Conservation (phyloP, 495 filamentous ascomycete genomes). For the Schizothecium vesticola region DNA sequence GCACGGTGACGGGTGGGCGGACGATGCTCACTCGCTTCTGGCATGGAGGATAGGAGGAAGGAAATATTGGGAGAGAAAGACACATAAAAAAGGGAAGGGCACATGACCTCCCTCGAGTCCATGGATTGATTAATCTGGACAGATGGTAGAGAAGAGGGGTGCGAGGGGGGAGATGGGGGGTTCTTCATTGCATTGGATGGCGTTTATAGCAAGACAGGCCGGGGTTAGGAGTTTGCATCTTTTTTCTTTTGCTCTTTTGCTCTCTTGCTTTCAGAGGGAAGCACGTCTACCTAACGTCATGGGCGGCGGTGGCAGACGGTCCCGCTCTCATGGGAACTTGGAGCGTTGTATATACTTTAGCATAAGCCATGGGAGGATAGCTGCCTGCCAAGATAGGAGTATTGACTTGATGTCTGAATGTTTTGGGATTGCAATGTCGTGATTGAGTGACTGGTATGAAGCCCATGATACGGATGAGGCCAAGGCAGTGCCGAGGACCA, state of each 20-base stretch:
- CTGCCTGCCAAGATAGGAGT: background rate
- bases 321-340: background rate
- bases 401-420: background rate
- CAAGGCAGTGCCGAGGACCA: background rate
- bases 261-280: background rate
- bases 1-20: background rate
- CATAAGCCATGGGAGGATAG: background rate
- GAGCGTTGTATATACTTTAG: background rate
- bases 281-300: background rate
- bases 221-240: background rate
- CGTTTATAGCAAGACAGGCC: background rate
- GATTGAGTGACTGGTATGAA: background rate
- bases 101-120: no score
- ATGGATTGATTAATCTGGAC: no score
- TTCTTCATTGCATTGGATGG: background rate
- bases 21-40: no score
- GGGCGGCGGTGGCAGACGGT: background rate
- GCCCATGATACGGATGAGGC: background rate
- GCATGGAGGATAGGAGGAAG: background rate
- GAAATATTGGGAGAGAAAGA: background rate
- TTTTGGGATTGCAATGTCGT: background rate
- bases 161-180: background rate
- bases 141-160: no score
- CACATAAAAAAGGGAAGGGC: background rate
- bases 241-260: background rate